phyloP scores from a whole-genome alignment of 768 basidiomycete species.

The Boletus subcaerulescens region DNA sequence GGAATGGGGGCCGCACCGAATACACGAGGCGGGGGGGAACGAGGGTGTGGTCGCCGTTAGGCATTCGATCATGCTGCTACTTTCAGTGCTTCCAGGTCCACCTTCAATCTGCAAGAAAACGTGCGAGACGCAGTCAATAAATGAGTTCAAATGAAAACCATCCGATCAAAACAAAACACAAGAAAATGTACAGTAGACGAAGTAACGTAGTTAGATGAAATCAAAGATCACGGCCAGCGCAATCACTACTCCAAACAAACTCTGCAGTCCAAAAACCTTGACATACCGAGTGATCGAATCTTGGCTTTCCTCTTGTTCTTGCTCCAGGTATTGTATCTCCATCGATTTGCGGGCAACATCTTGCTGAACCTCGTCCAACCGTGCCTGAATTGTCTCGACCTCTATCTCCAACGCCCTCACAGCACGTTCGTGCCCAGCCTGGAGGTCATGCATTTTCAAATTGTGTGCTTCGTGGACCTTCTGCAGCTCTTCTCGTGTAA shows the following conservation, averaged over 20 bases:
- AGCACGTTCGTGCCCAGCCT: conserved; percentile 62
- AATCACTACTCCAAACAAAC: conserved; percentile 49
- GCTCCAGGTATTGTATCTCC: conserved; percentile 79
- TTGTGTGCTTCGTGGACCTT: conserved; percentile 83
- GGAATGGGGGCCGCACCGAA: conserved; percentile 29
- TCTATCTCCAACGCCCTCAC: conserved; percentile 53
- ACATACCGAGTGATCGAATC: conserved; percentile 80
- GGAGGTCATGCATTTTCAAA: conserved; percentile 70
- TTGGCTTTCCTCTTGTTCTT: conserved; percentile 73
- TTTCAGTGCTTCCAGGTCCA: conserved; percentile 56
- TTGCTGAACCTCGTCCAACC: conserved; percentile 53
- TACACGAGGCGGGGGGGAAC: conserved; percentile 33
- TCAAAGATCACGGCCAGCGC: conserved; percentile 56
- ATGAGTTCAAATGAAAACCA: conserved; percentile 25
- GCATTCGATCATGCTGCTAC: conserved; percentile 27
- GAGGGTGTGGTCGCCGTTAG: conserved; percentile 7
- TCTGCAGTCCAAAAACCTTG: conserved; percentile 55
- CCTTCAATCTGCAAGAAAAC: conserved; percentile 56
- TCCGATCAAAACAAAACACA: conserved; percentile 14
- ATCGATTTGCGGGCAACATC: conserved; percentile 68
- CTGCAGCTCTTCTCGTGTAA: conserved; percentile 76
- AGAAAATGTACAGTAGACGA: conserved; percentile 21
- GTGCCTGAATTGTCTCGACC: conserved; percentile 49
- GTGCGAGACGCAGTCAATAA: conserved; percentile 36
- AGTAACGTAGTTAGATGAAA: conserved; percentile 39